A percentile compares a stretch with the other conserved stretches of the same genome.
Conservation (phyloP, 805 yeast genomes). For the Ogataea ramenticola region DNA sequence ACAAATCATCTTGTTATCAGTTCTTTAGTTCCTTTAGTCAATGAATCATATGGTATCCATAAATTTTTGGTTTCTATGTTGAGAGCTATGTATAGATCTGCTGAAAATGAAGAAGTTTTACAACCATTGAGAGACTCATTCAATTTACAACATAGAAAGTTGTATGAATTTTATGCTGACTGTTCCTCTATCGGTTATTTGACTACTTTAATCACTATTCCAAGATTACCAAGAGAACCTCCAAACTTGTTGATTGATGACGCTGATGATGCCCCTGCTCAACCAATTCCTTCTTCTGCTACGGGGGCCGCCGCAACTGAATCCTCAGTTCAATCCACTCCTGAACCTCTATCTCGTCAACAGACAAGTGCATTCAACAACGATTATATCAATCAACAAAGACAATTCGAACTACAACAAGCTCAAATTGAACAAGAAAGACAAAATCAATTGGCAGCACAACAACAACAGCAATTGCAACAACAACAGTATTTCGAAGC, state of each 20-base stretch:
- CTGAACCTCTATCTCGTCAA: conserved; percentile 43
- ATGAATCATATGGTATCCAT: conserved; percentile 90
- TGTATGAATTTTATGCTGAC: conserved; percentile 83
- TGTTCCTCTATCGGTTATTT: conserved; percentile 79
- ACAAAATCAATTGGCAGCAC: conserved; percentile 57
- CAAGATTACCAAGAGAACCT: conserved; percentile 52
- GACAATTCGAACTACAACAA: conserved; percentile 51
- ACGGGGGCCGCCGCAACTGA: conserved; percentile 7
- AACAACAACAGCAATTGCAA: conserved; percentile 58
- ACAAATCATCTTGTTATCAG: conserved; percentile 71
- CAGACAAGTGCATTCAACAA: conserved; percentile 43
- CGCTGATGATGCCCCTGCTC: conserved; percentile 33
- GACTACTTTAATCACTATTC: conserved; percentile 74
- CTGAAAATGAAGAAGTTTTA: conserved; percentile 69
- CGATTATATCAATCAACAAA: conserved; percentile 37
- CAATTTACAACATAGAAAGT: conserved; percentile 56
- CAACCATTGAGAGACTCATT: conserved; percentile 68
- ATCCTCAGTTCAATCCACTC: conserved; percentile 19
- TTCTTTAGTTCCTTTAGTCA: conserved; percentile 82
- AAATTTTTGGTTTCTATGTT: conserved; percentile 86
- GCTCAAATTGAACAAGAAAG: conserved; percentile 52
- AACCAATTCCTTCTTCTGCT: conserved; percentile 24
- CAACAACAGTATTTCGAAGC: conserved; percentile 71
- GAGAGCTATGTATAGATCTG: conserved; percentile 73
- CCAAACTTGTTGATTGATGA: conserved; percentile 50